These are phyloP conservation scores for Aaosphaeria arxii DNA, from an alignment of 2,329 filamentous ascomycete genomes.

Conservation along the genomic window DNA sequence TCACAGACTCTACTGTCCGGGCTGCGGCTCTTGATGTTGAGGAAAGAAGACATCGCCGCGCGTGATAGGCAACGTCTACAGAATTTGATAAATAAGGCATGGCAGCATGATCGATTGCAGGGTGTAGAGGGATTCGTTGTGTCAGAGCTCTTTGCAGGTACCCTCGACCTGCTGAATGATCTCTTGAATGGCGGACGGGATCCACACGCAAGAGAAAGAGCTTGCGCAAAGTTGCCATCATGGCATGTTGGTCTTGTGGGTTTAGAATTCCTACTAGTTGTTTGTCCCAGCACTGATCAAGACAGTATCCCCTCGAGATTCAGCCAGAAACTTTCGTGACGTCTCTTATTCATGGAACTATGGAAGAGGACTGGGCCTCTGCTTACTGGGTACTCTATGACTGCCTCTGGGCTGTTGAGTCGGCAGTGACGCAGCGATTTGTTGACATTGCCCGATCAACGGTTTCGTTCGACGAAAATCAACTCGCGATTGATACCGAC, in stretches of 20 bases:
- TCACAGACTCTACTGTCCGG: constrained; percentile 30
- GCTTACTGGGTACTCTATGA: constrained; percentile 35
- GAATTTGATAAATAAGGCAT: constrained; percentile 28
- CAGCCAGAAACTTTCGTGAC: constrained; percentile 22
- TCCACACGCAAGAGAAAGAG: constrained; percentile 15
- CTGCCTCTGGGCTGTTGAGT: constrained; percentile 33
- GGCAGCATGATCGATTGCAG: constrained; percentile 31
- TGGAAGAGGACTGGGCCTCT: constrained; percentile 28
- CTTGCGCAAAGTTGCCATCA: constrained; percentile 21
- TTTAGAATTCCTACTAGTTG: neutral
- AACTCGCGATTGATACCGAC: constrained; percentile 12
- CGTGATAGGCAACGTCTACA: constrained; percentile 29
- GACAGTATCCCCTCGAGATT: constrained; percentile 33
- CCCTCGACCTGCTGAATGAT: constrained; percentile 21
- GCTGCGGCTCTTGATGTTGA: constrained; percentile 30
- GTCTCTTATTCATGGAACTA: constrained; percentile 16
- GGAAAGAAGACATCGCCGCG: constrained; percentile 20
- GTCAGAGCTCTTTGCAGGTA: constrained; percentile 25
- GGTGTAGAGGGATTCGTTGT: constrained; percentile 31
- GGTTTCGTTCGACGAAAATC: constrained; percentile 6
- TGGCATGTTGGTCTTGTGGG: constrained; percentile 29
- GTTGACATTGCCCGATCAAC: constrained; percentile 27
- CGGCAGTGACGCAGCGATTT: constrained; percentile 32
- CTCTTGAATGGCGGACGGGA: constrained; percentile 7
- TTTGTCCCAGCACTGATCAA: constrained; percentile 4